phyloP scores from a whole-genome alignment of 495 filamentous ascomycete species.

The Usnea hakonensis region DNA sequence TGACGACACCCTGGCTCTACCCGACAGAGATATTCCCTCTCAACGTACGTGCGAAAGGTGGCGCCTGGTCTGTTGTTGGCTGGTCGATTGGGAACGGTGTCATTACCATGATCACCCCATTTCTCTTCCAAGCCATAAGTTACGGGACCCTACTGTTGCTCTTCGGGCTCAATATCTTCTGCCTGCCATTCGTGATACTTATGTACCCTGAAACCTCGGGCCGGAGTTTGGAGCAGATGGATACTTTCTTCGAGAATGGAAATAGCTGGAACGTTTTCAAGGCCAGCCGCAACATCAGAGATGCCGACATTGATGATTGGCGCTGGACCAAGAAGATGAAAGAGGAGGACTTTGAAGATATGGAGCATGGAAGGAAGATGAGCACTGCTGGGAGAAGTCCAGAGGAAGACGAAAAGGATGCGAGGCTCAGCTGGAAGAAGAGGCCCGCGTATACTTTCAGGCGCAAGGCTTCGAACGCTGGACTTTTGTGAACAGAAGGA shows the following conservation, averaged over 20 bases:
- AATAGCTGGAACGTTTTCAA: slow-evolving; percentile 26
- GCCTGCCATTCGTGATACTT: slow-evolving; percentile 45
- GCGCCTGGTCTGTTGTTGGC: slow-evolving; percentile 49
- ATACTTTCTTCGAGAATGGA: slow-evolving; percentile 42
- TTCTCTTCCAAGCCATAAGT: slow-evolving; percentile 39
- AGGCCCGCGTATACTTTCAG: slow-evolving; percentile 24
- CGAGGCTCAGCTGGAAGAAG: slow-evolving; percentile 23
- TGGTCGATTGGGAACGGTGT: slow-evolving; percentile 51
- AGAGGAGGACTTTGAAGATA: slow-evolving; percentile 18
- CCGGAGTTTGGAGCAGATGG: slow-evolving; percentile 52
- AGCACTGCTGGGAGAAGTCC: slow-evolving; percentile 21
- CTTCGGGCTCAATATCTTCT: slow-evolving; percentile 46
- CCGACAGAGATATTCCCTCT: slow-evolving; percentile 48
- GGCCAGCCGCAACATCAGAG: slow-evolving; percentile 22
- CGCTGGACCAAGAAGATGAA: slow-evolving; percentile 28
- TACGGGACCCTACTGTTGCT: slow-evolving; percentile 48
- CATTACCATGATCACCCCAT: slow-evolving; percentile 47
- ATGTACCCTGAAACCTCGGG: slow-evolving; percentile 54
- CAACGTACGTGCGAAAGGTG: slow-evolving; percentile 46
- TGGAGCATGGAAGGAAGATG: slow-evolving; percentile 21
- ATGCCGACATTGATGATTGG: slow-evolving; percentile 25
- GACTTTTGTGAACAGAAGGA: slow-evolving; percentile 19
- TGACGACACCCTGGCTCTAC: slow-evolving; percentile 46
- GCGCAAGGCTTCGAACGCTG: slow-evolving; percentile 25
- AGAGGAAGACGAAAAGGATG: slow-evolving; percentile 26